phyloP scores from a whole-genome alignment of 768 basidiomycete genomes.

The Brasilioporus rufonigricans region DNA sequence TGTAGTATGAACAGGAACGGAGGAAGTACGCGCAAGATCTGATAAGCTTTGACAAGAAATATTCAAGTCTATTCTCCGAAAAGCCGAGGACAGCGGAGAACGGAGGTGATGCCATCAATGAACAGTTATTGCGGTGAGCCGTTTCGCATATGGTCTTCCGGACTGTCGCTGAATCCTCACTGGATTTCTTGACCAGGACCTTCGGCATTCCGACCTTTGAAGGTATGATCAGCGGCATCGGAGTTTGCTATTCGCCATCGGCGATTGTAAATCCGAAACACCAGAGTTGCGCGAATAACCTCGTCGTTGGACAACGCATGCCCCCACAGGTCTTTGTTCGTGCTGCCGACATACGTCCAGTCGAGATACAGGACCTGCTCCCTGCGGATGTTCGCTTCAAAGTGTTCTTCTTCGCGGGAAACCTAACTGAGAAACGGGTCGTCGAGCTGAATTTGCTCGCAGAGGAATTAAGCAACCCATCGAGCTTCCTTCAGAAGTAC shows the following conservation, averaged over 20 bases:
- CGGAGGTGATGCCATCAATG: slow-evolving; percentile 30
- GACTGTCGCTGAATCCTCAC: neutral
- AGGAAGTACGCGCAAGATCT: slow-evolving; percentile 68
- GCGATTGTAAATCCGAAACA: slow-evolving; percentile 30
- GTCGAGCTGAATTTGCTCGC: slow-evolving; percentile 26
- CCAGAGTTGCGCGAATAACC: slow-evolving; percentile 26
- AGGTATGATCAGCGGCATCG: slow-evolving; percentile 36
- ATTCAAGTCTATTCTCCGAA: slow-evolving; percentile 66
- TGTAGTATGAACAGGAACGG: slow-evolving; percentile 66
- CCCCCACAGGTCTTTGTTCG: slow-evolving; percentile 33
- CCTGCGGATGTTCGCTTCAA: slow-evolving; percentile 36
- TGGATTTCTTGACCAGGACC: slow-evolving; percentile 21
- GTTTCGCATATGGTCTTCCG: neutral
- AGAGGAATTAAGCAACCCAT: slow-evolving; percentile 18
- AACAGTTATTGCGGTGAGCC: slow-evolving; percentile 33
- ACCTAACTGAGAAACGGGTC: slow-evolving; percentile 16
- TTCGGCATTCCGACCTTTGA: slow-evolving; percentile 35
- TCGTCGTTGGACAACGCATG: slow-evolving; percentile 37
- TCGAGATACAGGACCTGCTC: slow-evolving; percentile 40
- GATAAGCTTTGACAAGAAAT: slow-evolving; percentile 66
- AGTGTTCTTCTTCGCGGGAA: slow-evolving; percentile 33
- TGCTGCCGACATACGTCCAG: slow-evolving; percentile 33
- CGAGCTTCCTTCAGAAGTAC: slow-evolving; percentile 30
- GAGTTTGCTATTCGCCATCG: slow-evolving; percentile 38
- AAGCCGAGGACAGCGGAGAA: slow-evolving; percentile 51